Percentiles rank a stretch among this genome's conserved stretches.
phyloP scores from a whole-genome alignment of 2,329 filamentous ascomycete species.

The Ceratocystis variospora region DNA sequence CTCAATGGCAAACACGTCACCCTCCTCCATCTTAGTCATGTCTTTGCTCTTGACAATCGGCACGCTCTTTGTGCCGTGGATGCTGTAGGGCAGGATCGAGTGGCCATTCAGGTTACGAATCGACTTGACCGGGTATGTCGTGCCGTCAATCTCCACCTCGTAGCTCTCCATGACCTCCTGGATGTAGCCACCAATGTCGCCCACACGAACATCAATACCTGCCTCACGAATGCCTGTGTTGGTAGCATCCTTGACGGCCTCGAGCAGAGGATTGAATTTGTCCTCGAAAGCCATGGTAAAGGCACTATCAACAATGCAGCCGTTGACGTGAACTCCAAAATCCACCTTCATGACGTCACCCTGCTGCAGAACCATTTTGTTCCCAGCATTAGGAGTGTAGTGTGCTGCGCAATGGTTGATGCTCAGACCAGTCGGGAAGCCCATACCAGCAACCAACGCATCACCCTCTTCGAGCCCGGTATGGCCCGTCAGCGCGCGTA shows the following conservation, averaged over 20 bases:
- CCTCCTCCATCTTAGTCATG: slow-evolving; percentile 75
- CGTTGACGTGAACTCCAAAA: slow-evolving; percentile 69
- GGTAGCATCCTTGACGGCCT: slow-evolving; percentile 60
- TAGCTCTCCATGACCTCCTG: slow-evolving; percentile 70
- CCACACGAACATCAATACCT: slow-evolving; percentile 65
- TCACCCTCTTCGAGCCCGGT: slow-evolving; percentile 60
- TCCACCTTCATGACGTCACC: slow-evolving; percentile 74
- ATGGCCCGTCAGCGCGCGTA: slow-evolving; percentile 57
- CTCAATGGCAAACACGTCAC: slow-evolving; percentile 69
- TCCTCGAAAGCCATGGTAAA: slow-evolving; percentile 68
- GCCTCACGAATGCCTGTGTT: slow-evolving; percentile 75
- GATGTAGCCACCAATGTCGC: slow-evolving; percentile 56
- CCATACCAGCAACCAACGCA: slow-evolving; percentile 58
- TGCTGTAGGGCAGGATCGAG: slow-evolving; percentile 61
- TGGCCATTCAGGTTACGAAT: slow-evolving; percentile 64
- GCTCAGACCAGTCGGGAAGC: slow-evolving; percentile 64
- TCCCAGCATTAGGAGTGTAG: slow-evolving; percentile 66
- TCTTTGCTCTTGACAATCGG: slow-evolving; percentile 66
- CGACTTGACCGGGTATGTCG: slow-evolving; percentile 53
- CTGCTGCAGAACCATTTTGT: slow-evolving; percentile 58
- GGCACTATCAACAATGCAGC: slow-evolving; percentile 66
- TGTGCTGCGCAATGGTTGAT: slow-evolving; percentile 68
- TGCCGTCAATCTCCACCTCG: slow-evolving; percentile 56
- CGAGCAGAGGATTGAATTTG: slow-evolving; percentile 59
- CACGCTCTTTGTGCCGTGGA: slow-evolving; percentile 68